A percentile compares a stretch with the other conserved stretches of the same genome.
Evolutionary conservation across 495 filamentous ascomycete species (phyloP).

Genomic region (Hyaloscypha hepaticicola): DNA sequence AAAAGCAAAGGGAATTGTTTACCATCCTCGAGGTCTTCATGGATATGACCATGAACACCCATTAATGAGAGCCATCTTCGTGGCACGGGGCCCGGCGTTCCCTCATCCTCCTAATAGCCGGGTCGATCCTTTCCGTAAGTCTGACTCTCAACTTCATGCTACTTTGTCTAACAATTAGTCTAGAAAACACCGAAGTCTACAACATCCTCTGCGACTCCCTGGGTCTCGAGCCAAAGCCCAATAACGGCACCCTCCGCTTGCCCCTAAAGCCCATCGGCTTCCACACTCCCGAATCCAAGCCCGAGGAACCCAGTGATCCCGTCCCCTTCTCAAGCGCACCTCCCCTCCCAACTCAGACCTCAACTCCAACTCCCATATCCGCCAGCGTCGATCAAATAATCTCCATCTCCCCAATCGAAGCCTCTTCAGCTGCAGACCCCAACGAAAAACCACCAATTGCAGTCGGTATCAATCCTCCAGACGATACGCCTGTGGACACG

Average conservation of each 20-base stretch:
- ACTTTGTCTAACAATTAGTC: constrained; percentile 4
- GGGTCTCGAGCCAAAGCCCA: constrained; percentile 63
- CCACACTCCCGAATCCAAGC: constrained; percentile 21
- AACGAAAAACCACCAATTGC: constrained; percentile 18
- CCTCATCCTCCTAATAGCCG: constrained; percentile 79
- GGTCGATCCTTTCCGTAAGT: constrained; percentile 81
- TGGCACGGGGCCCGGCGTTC: constrained; percentile 86
- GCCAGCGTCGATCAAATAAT: constrained; percentile 19
- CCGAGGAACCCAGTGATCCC: constrained; percentile 23
- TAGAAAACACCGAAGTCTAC: constrained; percentile 89
- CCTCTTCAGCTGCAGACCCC: constrained; percentile 24
- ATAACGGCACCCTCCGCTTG: constrained; percentile 86
- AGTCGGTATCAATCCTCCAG: constrained; percentile 24
- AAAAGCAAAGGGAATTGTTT: constrained; percentile 58
- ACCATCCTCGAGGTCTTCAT: constrained; percentile 77
- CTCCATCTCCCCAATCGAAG: constrained; percentile 31
- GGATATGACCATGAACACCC: constrained; percentile 90
- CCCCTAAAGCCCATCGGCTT: constrained; percentile 48
- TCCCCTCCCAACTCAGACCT: constrained; percentile 1
- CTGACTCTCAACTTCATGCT: not conserved
- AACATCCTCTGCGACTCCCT: constrained; percentile 89
- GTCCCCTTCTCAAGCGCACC: not conserved
- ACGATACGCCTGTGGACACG: constrained; percentile 6
- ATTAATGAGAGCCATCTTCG: constrained; percentile 89
- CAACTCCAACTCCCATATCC: constrained; percentile 7